A percentile compares a stretch with the other conserved stretches of the same genome.
Conservation (phyloP, 1,284 basidiomycete genomes). For the Ceratorhiza oryzae-sativae region DNA sequence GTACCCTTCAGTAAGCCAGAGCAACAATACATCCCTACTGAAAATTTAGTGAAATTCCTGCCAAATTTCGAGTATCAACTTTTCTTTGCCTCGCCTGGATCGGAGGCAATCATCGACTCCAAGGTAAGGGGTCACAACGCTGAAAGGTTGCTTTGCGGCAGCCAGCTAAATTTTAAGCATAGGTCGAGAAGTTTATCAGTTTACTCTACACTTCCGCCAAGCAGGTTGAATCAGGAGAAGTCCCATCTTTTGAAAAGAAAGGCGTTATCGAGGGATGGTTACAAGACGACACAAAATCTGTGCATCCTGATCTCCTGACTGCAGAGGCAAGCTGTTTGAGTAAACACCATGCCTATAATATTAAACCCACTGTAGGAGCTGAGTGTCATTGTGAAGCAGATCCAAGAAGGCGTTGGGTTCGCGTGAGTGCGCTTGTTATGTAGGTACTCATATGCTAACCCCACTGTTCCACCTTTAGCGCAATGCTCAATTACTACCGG, state of each 20-base stretch:
- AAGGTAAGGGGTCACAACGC: slow-evolving; percentile 3
- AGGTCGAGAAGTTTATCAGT: slow-evolving; percentile 25
- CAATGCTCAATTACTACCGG: slow-evolving; percentile 34
- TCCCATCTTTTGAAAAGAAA: slow-evolving; percentile 6
- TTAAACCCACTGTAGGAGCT: slow-evolving; percentile 4
- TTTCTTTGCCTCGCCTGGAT: slow-evolving; percentile 27
- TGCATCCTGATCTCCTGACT: slow-evolving; percentile 2
- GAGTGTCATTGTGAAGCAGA: slow-evolving; percentile 16
- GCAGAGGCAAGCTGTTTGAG: slow-evolving; percentile 1
- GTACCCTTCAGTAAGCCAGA: slow-evolving; percentile 5
- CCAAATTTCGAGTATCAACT: slow-evolving; percentile 34
- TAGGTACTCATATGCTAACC: no score
- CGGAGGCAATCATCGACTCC: slow-evolving; percentile 22
- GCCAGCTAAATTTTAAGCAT: not conserved
- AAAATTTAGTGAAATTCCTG: not conserved
- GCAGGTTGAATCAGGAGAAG: slow-evolving; percentile 5
- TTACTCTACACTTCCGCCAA: not conserved
- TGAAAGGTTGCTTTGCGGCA: not conserved
- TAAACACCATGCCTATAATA: no score
- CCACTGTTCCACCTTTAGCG: no score
- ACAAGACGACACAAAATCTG: slow-evolving; percentile 1
- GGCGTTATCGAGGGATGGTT: slow-evolving; percentile 22
- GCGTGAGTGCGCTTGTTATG: slow-evolving; percentile 1
- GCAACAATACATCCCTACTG: not conserved
- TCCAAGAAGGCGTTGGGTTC: slow-evolving; percentile 26